Evolutionary conservation across 495 filamentous ascomycete genomes (phyloP).

Genomic region (Xanthoparmelia taractica): DNA sequence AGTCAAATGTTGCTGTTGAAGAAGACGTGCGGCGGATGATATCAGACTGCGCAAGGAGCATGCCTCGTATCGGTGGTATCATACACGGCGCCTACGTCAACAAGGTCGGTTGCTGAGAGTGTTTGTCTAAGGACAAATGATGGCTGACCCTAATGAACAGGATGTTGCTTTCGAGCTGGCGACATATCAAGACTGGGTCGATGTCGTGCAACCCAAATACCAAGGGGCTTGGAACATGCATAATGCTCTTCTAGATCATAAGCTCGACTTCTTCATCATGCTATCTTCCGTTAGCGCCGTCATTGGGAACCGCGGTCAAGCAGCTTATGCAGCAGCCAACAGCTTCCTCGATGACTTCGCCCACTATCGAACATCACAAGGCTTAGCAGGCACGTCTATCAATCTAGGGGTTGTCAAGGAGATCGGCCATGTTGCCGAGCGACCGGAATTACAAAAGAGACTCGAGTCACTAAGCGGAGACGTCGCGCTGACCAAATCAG

Average conservation of each 20-base stretch:
- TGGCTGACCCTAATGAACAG: too few species aligned
- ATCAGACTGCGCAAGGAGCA: not conserved
- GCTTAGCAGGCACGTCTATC: conserved; percentile 36
- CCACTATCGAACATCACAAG: conserved; percentile 23
- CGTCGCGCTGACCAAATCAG: conserved; percentile 27
- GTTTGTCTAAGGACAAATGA: conserved; percentile 25
- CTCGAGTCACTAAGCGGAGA: conserved; percentile 26
- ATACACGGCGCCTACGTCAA: conserved; percentile 37
- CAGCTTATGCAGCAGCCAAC: conserved; percentile 29
- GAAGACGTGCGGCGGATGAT: conserved; percentile 26
- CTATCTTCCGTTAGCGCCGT: conserved; percentile 29
- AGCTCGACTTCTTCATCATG: conserved; percentile 35
- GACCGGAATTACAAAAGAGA: conserved; percentile 9
- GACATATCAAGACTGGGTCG: conserved; percentile 31
- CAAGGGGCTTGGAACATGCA: conserved; percentile 22
- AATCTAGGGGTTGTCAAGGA: conserved; percentile 50
- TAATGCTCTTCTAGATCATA: conserved; percentile 4
- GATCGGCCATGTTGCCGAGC: conserved; percentile 38
- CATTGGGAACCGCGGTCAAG: conserved; percentile 24
- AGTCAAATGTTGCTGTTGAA: conserved; percentile 32
- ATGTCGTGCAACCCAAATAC: conserved; percentile 24
- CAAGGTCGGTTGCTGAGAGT: conserved; percentile 27
- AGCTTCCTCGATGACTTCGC: conserved; percentile 29
- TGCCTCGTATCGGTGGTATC: conserved; percentile 34
- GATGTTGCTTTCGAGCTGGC: too few species aligned